Evolutionary conservation across 31 red algal species (phyloP).

Genomic region (Endocladia muricata): DNA sequence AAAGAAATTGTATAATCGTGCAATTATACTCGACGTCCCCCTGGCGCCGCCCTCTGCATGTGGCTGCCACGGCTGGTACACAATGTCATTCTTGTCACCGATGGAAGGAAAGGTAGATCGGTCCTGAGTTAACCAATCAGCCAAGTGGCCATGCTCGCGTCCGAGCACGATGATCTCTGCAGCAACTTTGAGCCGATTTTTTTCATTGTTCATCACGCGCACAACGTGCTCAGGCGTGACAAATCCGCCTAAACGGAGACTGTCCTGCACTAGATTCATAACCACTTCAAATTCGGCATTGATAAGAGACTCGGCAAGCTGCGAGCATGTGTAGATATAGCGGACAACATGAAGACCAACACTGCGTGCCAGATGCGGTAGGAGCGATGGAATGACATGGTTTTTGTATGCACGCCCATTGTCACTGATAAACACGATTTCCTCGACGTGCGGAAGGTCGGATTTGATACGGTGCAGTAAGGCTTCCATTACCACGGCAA

Average conservation of each 20-base stretch:
- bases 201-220: constrained; percentile 9
- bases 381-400: not conserved
- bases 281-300: constrained; percentile 31
- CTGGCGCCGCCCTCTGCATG: constrained; percentile 1
- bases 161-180: constrained; percentile 10
- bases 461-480: constrained; percentile 30
- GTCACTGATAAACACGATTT: constrained; percentile 31
- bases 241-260: not conserved
- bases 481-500: constrained; percentile 16
- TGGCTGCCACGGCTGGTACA: constrained; percentile 25
- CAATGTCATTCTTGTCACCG: constrained; percentile 24
- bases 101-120: constrained; percentile 13
- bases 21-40: constrained; percentile 4
- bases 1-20: constrained; percentile 19
- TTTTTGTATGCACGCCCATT: constrained; percentile 29
- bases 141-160: not conserved
- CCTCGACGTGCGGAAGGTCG: constrained; percentile 31
- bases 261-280: constrained; percentile 9
- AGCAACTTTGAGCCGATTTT: not conserved
- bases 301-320: constrained; percentile 27
- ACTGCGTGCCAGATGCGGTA: constrained; percentile 10
- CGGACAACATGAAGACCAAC: constrained; percentile 21
- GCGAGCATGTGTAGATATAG: constrained; percentile 33
- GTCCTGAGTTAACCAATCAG: not conserved
- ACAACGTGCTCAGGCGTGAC: constrained; percentile 16